Evolutionary conservation across 495 filamentous ascomycete species (phyloP).

Genomic region (Aspergillus indologenus): DNA sequence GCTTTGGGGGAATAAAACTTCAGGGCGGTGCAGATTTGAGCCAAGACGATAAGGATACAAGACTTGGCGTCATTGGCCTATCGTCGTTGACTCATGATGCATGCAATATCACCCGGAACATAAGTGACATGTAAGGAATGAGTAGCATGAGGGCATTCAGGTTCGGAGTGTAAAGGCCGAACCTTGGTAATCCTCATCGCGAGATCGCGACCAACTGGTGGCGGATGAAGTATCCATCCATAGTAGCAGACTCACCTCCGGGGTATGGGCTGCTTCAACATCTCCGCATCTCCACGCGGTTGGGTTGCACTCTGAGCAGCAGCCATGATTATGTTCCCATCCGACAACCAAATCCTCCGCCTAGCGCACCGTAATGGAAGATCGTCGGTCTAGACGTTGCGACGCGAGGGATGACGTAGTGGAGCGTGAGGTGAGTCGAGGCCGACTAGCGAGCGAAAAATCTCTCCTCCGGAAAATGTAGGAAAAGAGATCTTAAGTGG

Average conservation of each 20-base stretch:
- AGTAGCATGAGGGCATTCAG: neutral
- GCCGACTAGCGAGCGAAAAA: slow-evolving; percentile 7
- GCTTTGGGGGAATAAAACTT: neutral
- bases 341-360: slow-evolving; percentile 27
- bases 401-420: slow-evolving; percentile 7
- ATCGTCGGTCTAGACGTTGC: slow-evolving; percentile 4
- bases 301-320: slow-evolving; percentile 48
- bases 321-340: slow-evolving; percentile 49
- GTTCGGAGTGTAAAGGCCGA: neutral
- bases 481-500: slow-evolving; percentile 16
- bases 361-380: slow-evolving; percentile 13
- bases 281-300: slow-evolving; percentile 50
- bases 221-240: slow-evolving; percentile 2
- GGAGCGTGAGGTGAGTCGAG: slow-evolving; percentile 10
- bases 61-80: neutral
- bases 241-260: slow-evolving; percentile 43
- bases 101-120: neutral
- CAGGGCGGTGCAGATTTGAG: neutral
- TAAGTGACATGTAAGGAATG: neutral
- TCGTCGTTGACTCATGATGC: neutral
- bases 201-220: neutral
- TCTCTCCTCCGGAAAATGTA: neutral
- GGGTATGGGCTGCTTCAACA: slow-evolving; percentile 47
- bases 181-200: neutral
- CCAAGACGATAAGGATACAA: neutral